Base-by-base conservation (phyloP, 352 stramenopile species). In the Phytophthora fragariae region DNA sequence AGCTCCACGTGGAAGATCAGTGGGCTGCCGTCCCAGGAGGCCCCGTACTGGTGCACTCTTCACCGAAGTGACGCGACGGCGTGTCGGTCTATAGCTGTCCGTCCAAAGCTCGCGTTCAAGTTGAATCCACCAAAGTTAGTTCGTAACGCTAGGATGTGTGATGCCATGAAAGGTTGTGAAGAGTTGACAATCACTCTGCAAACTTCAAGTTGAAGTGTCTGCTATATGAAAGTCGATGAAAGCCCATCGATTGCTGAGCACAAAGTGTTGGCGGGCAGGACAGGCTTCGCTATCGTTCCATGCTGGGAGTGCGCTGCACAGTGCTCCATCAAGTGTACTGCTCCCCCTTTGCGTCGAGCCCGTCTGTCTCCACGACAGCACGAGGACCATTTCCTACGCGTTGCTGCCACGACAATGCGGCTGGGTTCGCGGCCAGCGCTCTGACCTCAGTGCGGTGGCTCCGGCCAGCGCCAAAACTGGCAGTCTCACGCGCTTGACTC, bases 1-100 rank as follows among this genome's bases (percentile, higher is more conserved):
- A 70, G 49, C 65, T 81, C 9, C 69, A 56, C 46, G 65, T 80
- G 8, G 65, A 77, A n/a, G 63, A 68, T 1, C 4, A 75, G 9
- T 70, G 65, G 19, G 17, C 24, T n/a, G 29, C 65, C 57, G 63
- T 73, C 24, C 70, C 65, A 5, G 70, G 66, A 64, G 70, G 62
- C 9, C 21, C 63, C 7, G 61, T 76, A n/a, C 57, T 71, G 4
- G 19, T 68, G 44, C 68, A 61, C 27, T 8, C 27, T 8, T 24
- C 41, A 15, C 10, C 44, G 33, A 49, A 33, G 53, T 55, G 62
- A 56, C 15, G 29, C 33, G 47, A 10, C 29, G 29, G 29, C 3
- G 4, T 4, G 29, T 31, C 29, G 29, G 29, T 31, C 29, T 31
- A 7, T 31, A 21, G 19, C 19, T 21, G 19, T 21, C 19, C 19